A percentile compares a stretch with the other conserved stretches of the same genome.
These are phyloP conservation scores for Daldinia sp. DNA, from an alignment of 2,329 filamentous ascomycete genomes.

Conservation along the genomic window DNA sequence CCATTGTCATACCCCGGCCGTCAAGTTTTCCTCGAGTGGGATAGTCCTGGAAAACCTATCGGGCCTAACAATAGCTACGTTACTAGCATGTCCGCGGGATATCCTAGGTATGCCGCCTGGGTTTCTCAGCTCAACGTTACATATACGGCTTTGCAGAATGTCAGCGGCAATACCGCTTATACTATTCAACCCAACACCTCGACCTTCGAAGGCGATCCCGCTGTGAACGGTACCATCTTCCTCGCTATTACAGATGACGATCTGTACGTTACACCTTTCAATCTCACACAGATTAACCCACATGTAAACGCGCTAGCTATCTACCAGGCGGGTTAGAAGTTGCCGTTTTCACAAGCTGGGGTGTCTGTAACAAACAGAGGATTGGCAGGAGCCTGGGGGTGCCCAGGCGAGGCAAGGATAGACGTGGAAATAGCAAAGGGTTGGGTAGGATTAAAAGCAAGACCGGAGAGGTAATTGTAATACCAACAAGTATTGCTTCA, in stretches of 20 bases:
- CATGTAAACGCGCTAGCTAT: constrained; percentile 78
- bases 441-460: no score
- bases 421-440: no score
- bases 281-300: constrained; percentile 75
- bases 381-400: no score
- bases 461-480: no score
- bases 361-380: neutral
- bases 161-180: constrained; percentile 64
- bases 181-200: constrained; percentile 77
- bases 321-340: constrained; percentile 76
- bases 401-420: no score
- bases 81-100: constrained; percentile 66
- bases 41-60: constrained; percentile 70
- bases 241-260: constrained; percentile 76
- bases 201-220: constrained; percentile 73
- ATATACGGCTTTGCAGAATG: constrained; percentile 66
- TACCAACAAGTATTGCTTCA: neutral
- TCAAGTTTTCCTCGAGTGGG: constrained; percentile 76
- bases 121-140: constrained; percentile 80
- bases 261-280: constrained; percentile 77
- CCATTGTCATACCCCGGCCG: constrained; percentile 80
- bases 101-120: constrained; percentile 76
- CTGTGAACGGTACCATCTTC: constrained; percentile 82
- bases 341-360: neutral
- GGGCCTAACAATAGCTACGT: constrained; percentile 87